phyloP scores from a whole-genome alignment of 2,329 filamentous ascomycete species.

The Aspergillus carbonarius region DNA sequence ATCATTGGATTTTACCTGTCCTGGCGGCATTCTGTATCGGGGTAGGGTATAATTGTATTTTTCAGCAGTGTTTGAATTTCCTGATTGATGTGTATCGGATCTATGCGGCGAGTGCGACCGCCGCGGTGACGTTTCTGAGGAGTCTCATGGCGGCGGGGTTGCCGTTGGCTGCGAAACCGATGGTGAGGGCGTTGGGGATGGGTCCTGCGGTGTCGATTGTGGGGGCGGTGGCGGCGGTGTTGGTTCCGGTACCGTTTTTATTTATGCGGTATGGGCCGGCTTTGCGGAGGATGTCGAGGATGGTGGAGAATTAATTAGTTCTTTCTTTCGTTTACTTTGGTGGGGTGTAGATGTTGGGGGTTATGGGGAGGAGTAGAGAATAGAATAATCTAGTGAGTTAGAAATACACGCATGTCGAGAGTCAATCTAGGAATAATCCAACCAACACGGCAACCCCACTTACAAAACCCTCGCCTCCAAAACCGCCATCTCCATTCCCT shows the following conservation, averaged over 20 bases:
- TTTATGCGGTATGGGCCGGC: background rate
- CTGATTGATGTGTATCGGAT: background rate
- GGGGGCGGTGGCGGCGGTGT: background rate
- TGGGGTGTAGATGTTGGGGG: too few relatives aligned
- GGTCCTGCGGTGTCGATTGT: constrained; percentile 32
- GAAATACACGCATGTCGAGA: background rate
- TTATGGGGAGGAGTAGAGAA: too few relatives aligned
- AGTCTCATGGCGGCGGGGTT: constrained; percentile 42
- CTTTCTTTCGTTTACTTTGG: too few relatives aligned
- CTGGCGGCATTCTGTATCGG: constrained; percentile 41
- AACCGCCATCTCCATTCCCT: background rate
- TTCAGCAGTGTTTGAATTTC: background rate
- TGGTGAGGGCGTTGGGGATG: constrained; percentile 44
- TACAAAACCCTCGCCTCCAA: background rate
- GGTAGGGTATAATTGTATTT: constrained; percentile 41
- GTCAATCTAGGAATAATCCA: too few relatives aligned
- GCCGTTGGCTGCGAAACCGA: constrained; percentile 40
- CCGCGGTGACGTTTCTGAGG: constrained; percentile 47
- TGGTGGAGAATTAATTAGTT: background rate
- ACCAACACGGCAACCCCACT: too few relatives aligned
- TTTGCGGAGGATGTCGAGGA: background rate
- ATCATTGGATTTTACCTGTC: constrained; percentile 15
- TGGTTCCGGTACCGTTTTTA: background rate
- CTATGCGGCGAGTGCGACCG: constrained; percentile 44
- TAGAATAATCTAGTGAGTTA: background rate